Base-by-base conservation (phyloP, 2,329 filamentous ascomycete species). In the Tolypocladium endophyticum region DNA sequence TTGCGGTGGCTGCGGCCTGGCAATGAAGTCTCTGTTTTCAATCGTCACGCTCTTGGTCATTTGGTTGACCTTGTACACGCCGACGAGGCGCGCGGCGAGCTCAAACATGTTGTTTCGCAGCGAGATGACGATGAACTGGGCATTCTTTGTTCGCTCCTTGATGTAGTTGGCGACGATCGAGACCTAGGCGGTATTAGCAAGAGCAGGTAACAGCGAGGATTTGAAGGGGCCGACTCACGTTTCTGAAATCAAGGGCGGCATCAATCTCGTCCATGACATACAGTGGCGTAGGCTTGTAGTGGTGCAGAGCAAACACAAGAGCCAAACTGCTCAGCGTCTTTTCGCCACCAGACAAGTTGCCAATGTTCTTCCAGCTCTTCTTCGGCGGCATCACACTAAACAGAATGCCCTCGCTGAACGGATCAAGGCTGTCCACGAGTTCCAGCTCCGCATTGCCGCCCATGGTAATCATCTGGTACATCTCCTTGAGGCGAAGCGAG, bases 381-480 rank as follows among this genome's bases (percentile, higher is more conserved):
- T 99, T 99, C 16, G 94, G 94, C 57, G 94, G 95, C 94, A 99
- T 99, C 65, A 99, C 95, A 59, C 88, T 93, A 79, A 99, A 99
- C 55, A 97, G 73, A 63, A 99, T 97, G 33, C 94, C 94, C 74
- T 99, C 94, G 8, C 89, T 92, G 79, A 99, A 99, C 0, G 94
- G 94, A 72, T 99, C 95, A 3, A 99, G 79, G 23, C 88, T 93
- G 77, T 99, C 94, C 47, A 99, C 94, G 30, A 99, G 86, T 74
- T 99, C 95, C 16, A 99, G 84, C 76, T 99, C 94, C 0, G 94
- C 94, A 68, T 99, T 99, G 59, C 94, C 94, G 62, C 94, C 94
- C 92, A 99, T 97, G 28, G 94, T 99, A 72, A 99, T 99, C 92
- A 99, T 97, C 73, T 99, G 94, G 77, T 99, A 99, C 94, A 99